Percentiles rank a stretch among this genome's conserved stretches.
These are phyloP conservation scores for Piloderma croceum DNA, from an alignment of 768 basidiomycete species.

Conservation along the genomic window DNA sequence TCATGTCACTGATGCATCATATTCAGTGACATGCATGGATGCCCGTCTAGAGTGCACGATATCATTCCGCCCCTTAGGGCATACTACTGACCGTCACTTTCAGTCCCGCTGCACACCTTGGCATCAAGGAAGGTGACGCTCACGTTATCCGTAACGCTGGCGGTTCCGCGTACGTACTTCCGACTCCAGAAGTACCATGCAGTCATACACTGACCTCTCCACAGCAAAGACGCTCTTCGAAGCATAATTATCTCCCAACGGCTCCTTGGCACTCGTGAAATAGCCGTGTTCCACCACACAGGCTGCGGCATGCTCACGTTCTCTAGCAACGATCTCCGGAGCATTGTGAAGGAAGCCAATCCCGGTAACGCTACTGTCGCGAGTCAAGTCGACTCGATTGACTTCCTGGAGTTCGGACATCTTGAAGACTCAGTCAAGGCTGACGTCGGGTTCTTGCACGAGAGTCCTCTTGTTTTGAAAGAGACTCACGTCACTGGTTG, in stretches of 20 bases:
- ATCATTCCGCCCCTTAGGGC: constrained; percentile 1
- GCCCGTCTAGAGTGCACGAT: constrained; percentile 56
- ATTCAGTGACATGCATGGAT: constrained; percentile 66
- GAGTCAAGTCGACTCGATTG: constrained; percentile 37
- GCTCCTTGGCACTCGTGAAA: constrained; percentile 62
- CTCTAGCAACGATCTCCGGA: constrained; percentile 42
- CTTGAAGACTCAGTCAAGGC: constrained; percentile 50
- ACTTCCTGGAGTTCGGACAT: constrained; percentile 50
- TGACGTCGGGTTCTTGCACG: constrained; percentile 55
- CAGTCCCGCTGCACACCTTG: constrained; percentile 55
- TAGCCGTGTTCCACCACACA: constrained; percentile 66
- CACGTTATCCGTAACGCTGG: constrained; percentile 76
- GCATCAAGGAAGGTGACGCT: constrained; percentile 60
- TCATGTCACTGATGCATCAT: not conserved
- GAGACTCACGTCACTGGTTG: constrained; percentile 57
- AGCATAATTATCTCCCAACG: constrained; percentile 69
- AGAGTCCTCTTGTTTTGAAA: constrained; percentile 48
- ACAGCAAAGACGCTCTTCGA: constrained; percentile 58
- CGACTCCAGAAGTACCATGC: not conserved
- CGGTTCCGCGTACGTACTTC: constrained; percentile 46
- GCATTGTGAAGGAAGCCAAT: constrained; percentile 42
- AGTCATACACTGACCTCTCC: not conserved
- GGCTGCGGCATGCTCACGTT: constrained; percentile 72
- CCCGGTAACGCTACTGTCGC: constrained; percentile 25
- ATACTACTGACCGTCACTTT: constrained; percentile 4